Percentiles rank a stretch among this genome's conserved stretches.
phyloP scores from a whole-genome alignment of 805 yeast genomes.

The Nakazawaea laoshanensis region DNA sequence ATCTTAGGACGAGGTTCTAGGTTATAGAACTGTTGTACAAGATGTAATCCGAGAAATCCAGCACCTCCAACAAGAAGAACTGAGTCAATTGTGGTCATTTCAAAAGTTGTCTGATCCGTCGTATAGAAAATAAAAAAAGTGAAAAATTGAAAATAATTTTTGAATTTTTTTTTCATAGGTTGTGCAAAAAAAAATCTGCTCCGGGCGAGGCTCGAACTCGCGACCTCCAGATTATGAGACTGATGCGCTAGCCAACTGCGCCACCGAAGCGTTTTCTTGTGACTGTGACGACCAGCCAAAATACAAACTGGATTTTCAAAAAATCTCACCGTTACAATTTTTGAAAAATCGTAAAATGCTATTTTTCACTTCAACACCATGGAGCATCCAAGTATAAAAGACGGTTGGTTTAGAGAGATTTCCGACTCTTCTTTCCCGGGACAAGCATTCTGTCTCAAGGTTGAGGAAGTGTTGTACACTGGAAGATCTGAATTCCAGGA shows the following conservation, averaged over 20 bases:
- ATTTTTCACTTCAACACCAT: conserved; percentile 9
- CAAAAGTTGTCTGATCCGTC: neutral
- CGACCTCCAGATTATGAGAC: conserved; percentile 13
- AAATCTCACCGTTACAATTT: neutral
- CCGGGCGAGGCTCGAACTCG: conserved; percentile 13
- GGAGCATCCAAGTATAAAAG: conserved; percentile 26
- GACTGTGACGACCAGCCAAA: neutral
- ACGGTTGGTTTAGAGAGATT: conserved; percentile 80
- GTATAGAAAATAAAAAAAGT: neutral
- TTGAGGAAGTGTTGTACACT: conserved; percentile 57
- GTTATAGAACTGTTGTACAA: conserved; percentile 75
- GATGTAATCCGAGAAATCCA: conserved; percentile 88
- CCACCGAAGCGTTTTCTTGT: conserved; percentile 10
- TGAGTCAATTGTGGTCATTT: conserved; percentile 25
- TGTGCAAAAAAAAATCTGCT: conserved; percentile 10
- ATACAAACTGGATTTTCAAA: neutral
- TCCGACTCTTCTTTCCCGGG: conserved; percentile 76
- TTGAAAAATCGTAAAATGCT: neutral
- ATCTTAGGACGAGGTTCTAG: conserved; percentile 60
- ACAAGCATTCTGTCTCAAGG: conserved; percentile 66
- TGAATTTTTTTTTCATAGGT: neutral
- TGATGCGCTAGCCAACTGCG: conserved; percentile 13
- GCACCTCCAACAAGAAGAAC: conserved; percentile 92
- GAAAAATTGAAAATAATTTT: neutral
- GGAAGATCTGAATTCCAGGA: conserved; percentile 72